Evolutionary conservation across 441 rosid genomes (phyloP).

Genomic region (Populus trichocarpa): DNA sequence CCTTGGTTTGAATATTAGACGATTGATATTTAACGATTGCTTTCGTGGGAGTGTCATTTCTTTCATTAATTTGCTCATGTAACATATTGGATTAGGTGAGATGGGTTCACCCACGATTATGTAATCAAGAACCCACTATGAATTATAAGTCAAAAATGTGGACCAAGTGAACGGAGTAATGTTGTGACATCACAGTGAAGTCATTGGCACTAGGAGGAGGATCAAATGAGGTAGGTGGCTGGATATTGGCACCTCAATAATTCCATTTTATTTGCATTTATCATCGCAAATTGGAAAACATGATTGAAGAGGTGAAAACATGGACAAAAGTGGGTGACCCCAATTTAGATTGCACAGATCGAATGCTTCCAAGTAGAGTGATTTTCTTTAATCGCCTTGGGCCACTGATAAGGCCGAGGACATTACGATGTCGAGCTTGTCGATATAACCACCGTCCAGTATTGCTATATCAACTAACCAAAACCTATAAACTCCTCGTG

Average conservation of each 20-base stretch:
- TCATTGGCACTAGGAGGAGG: constrained; percentile 11
- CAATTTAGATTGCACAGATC: not conserved
- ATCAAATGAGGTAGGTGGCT: constrained; percentile 19
- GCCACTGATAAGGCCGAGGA: not conserved
- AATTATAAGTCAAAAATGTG: constrained; percentile 2
- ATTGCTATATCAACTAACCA: too few relatives aligned
- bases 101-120: not conserved
- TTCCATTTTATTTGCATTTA: not conserved
- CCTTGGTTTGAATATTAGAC: not conserved
- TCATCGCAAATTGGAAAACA: too few relatives aligned
- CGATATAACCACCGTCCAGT: not conserved
- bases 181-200: constrained; percentile 3
- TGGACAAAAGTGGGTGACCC: not conserved
- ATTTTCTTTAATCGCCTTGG: not conserved
- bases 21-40: not conserved
- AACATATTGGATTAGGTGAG: constrained; percentile 11
- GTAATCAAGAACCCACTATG: not conserved
- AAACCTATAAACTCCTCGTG: too few relatives aligned
- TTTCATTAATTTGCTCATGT: not conserved
- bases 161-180: constrained; percentile 14
- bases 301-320: not conserved
- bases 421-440: not conserved
- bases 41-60: not conserved
- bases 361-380: not conserved
- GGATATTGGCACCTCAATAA: constrained; percentile 4